These are phyloP conservation scores for Diaporthe vexans DNA, from an alignment of 2,329 filamentous ascomycete genomes.

Conservation along the genomic window DNA sequence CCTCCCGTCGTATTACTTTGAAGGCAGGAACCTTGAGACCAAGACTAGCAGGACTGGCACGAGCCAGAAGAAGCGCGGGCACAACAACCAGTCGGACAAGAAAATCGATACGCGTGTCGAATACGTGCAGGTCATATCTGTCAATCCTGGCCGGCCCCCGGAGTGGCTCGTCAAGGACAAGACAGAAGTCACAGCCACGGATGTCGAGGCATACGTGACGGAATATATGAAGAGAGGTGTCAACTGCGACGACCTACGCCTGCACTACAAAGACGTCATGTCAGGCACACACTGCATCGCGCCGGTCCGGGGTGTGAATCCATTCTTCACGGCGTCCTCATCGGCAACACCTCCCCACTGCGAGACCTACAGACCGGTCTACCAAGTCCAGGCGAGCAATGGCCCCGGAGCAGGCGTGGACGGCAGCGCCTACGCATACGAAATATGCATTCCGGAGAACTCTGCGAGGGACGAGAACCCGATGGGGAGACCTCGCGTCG, in stretches of 20 bases:
- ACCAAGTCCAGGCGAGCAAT: slow-evolving; percentile 4
- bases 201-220: slow-evolving; percentile 30
- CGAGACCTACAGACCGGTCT: slow-evolving; percentile 32
- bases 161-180: slow-evolving; percentile 37
- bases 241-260: slow-evolving; percentile 36
- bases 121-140: slow-evolving; percentile 36
- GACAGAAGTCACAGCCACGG: not conserved
- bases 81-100: slow-evolving; percentile 30
- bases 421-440: slow-evolving; percentile 34
- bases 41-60: slow-evolving; percentile 16
- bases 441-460: slow-evolving; percentile 25
- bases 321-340: slow-evolving; percentile 31
- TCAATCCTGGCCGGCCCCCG: not conserved
- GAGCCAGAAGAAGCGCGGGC: slow-evolving; percentile 23
- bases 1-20: slow-evolving; percentile 37
- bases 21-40: slow-evolving; percentile 32
- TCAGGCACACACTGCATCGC: slow-evolving; percentile 33
- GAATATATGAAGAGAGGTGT: slow-evolving; percentile 29
- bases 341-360: not conserved
- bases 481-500: not conserved
- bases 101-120: slow-evolving; percentile 39
- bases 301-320: slow-evolving; percentile 33
- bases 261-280: slow-evolving; percentile 38
- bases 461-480: not conserved
- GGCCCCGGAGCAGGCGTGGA: not conserved